A percentile compares a stretch with the other conserved stretches of the same genome.
These are phyloP conservation scores for Jamesozyma spencerorum DNA, from an alignment of 805 yeast species.

Conservation along the genomic window DNA sequence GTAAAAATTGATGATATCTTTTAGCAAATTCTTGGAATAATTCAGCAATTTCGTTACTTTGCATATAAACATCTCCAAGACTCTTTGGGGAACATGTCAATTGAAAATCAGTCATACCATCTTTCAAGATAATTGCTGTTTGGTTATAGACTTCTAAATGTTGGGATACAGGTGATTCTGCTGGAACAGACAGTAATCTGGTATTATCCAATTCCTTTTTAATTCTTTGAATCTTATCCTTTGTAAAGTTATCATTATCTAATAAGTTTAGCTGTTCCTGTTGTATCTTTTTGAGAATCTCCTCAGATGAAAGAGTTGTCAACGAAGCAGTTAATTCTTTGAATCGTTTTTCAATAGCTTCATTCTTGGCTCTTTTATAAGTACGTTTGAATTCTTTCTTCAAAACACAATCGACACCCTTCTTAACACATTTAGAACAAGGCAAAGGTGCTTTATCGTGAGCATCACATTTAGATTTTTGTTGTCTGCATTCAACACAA, in stretches of 20 bases:
- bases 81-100: conserved; percentile 56
- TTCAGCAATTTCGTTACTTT: conserved; percentile 48
- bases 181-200: too few relatives aligned
- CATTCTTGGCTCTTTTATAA: conserved; percentile 74
- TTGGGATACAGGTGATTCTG: too few relatives aligned
- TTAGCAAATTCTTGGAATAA: conserved; percentile 60
- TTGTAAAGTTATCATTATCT: conserved; percentile 26
- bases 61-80: conserved; percentile 57
- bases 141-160: too few relatives aligned
- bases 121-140: not conserved
- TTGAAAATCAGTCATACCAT: conserved; percentile 29
- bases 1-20: conserved; percentile 78
- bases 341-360: conserved; percentile 74
- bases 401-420: conserved; percentile 60
- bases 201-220: too few relatives aligned
- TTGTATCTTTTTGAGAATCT: conserved; percentile 22
- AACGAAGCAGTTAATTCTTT: conserved; percentile 55
- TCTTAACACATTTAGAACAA: conserved; percentile 72
- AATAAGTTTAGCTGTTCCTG: conserved; percentile 20
- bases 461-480: conserved; percentile 86
- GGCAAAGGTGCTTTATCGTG: conserved; percentile 64
- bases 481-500: conserved; percentile 94
- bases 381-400: conserved; percentile 82
- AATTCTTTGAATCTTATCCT: conserved; percentile 16
- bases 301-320: conserved; percentile 25